Percentiles rank a stretch among this genome's conserved stretches.
These are phyloP conservation scores for Betula pendula DNA, from an alignment of 306 rosid genomes.

Conservation along the genomic window DNA sequence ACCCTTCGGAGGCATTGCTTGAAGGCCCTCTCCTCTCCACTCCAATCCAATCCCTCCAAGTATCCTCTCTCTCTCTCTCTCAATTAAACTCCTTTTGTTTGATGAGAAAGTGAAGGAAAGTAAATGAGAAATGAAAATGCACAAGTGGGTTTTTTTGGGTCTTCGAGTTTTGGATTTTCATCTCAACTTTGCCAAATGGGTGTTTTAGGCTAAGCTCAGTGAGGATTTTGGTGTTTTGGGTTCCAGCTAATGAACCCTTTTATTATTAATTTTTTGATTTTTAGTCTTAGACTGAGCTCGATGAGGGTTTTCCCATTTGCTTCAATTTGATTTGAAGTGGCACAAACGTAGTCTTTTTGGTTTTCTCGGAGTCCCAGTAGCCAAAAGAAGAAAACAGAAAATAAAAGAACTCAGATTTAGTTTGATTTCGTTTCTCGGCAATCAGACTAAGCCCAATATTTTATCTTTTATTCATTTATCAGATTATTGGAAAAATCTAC, in stretches of 20 bases:
- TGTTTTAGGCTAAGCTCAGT: neutral
- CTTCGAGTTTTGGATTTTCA: neutral
- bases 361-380: neutral
- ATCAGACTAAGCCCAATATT: neutral
- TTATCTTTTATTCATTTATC: neutral
- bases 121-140: neutral
- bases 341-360: neutral
- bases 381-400: neutral
- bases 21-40: constrained; percentile 50
- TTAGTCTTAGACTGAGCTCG: neutral
- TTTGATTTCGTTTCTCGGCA: neutral
- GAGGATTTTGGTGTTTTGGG: neutral
- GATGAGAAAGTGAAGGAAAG: constrained; percentile 7
- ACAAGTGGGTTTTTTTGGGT: neutral
- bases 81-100: neutral
- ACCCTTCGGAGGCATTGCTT: constrained; percentile 54
- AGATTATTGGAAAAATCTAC: neutral
- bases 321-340: neutral
- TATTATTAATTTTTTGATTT: neutral
- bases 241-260: neutral
- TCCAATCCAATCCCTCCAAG: constrained; percentile 56
- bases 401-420: neutral
- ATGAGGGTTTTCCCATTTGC: neutral
- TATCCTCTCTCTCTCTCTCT: constrained; percentile 30
- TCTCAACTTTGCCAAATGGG: neutral